These are phyloP conservation scores for Miscanthus sacchariflorus DNA, from an alignment of 202 grass and related monocot genomes.

Conservation along the genomic window DNA sequence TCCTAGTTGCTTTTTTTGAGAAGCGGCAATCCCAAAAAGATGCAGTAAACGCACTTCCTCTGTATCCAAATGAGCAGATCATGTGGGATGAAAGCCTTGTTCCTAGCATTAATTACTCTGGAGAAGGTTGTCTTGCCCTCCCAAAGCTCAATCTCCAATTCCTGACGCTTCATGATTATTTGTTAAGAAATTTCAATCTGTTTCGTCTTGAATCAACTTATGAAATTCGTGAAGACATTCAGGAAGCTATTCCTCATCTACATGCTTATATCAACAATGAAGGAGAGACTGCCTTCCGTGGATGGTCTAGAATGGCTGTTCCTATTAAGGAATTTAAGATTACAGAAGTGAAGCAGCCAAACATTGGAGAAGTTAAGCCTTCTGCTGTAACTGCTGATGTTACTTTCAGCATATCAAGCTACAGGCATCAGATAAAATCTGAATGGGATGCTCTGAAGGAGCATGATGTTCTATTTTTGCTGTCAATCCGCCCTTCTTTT, in stretches of 20 bases:
- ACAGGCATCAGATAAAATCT: constrained; percentile 87
- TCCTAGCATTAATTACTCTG: constrained; percentile 99
- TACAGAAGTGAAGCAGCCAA: constrained; percentile 91
- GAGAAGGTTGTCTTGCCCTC: constrained; percentile 96
- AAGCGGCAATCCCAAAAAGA: constrained; percentile 98
- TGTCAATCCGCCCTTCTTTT: constrained; percentile 94
- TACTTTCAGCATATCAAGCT: constrained; percentile 86
- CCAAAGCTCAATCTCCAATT: constrained; percentile 99
- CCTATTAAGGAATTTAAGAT: constrained; percentile 94
- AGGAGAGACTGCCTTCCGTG: constrained; percentile 92
- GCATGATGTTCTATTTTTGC: constrained; percentile 96
- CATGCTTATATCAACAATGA: constrained; percentile 98
- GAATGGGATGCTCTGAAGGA: constrained; percentile 96
- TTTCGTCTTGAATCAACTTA: constrained; percentile 99
- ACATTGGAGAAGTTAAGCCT: constrained; percentile 97
- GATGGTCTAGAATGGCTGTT: constrained; percentile 99
- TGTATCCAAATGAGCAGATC: constrained; percentile 99
- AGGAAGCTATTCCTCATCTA: constrained; percentile 96
- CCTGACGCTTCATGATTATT: constrained; percentile 97
- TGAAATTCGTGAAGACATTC: constrained; percentile 99
- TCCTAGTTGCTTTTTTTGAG: constrained; percentile 91
- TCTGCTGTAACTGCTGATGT: constrained; percentile 88
- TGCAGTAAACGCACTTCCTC: constrained; percentile 94
- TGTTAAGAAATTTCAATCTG: constrained; percentile 97
- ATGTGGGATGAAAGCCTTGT: constrained; percentile 99